Evolutionary conservation across 2,329 filamentous ascomycete genomes (phyloP), one percentile per base, ranked within the genome.

Genomic region (Colletotrichum neosansevieriae): DNA sequence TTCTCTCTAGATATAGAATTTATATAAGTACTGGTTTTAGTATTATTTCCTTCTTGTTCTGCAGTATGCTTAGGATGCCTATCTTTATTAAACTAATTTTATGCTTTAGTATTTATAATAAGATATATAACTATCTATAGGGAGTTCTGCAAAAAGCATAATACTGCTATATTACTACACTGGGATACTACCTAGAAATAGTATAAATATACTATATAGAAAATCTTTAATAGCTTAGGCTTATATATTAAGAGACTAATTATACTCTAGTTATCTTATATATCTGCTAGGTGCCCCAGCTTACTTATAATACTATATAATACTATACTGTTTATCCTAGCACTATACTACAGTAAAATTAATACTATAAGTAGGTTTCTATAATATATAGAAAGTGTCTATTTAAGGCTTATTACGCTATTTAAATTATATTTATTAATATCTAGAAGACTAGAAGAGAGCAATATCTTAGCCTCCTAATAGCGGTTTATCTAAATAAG

Each of bases 191-290:
- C 59, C 17, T 3, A 62, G 6, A 62, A 62, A 10, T 6, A 62
- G 40, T 62, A 6, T 6, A 1, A 62, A 47, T 54, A 47, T 10
- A 32, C 2, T 10, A 56, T 9, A 47, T 62, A 6, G 19, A 62
- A 54, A 38, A 62, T 29, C 15, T 21, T 56, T 12, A 62, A 56
- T 3, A 62, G 17, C 59, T 56, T 49, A n/a, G 10, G 50, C 17
- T 62, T 45, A 19, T 3, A 3, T 2, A 10, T 38, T 9, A 62
- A 21, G 7, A 53, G 12, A n/a, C 29, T 62, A 3, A 45, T 47
- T 5, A 56, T 13, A 17, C 13, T 21, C 36, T 5, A 56, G n/a
- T 62, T 0, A 17, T 62, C 13, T 44, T 6, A 2, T 4, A 3
- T 12, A 13, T 56, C 17, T 2, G 9, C 40, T 4, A 38, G 13